A percentile compares a stretch with the other conserved stretches of the same genome.
These are phyloP conservation scores for Didymella pinodella DNA, from an alignment of 2,329 filamentous ascomycete genomes.

Conservation along the genomic window DNA sequence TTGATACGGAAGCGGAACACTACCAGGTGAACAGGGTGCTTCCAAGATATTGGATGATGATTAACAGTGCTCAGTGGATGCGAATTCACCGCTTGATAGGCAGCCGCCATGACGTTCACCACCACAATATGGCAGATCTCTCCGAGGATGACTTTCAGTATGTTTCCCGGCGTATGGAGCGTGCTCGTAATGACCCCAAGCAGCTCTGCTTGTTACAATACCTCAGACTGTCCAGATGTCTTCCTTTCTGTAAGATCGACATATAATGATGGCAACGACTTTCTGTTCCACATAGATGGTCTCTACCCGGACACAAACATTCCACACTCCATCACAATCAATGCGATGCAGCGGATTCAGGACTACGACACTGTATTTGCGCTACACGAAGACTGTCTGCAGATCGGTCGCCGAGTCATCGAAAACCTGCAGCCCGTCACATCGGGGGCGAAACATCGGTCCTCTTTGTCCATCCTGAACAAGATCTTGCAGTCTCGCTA, in stretches of 20 bases:
- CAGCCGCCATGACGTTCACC: conserved; percentile 10
- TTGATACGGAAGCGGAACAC: conserved; percentile 28
- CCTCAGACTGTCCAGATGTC: conserved; percentile 15
- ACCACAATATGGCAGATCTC: conserved; percentile 11
- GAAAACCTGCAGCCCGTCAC: conserved; percentile 10
- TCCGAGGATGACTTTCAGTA: conserved; percentile 19
- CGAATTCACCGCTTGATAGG: conserved; percentile 34
- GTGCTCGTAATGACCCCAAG: background rate
- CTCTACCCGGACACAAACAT: conserved; percentile 17
- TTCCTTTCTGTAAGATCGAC: conserved; percentile 33
- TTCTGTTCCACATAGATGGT: conserved; percentile 27
- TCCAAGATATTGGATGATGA: background rate
- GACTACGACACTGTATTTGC: conserved; percentile 32
- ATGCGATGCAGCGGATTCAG: conserved; percentile 23
- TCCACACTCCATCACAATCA: conserved; percentile 20
- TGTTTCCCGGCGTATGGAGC: background rate
- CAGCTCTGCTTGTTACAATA: conserved; percentile 20
- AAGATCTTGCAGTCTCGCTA: conserved; percentile 26
- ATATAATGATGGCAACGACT: conserved; percentile 25
- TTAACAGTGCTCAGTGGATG: conserved; percentile 33
- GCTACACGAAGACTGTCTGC: conserved; percentile 36
- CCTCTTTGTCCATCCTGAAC: conserved; percentile 22
- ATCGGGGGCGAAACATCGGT: background rate
- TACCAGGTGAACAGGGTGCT: conserved; percentile 19
- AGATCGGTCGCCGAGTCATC: conserved; percentile 31